Percentiles rank a stretch among this genome's conserved stretches.
These are phyloP conservation scores for Talaromyces thailandensis DNA, from an alignment of 495 filamentous ascomycete genomes.

Conservation along the genomic window DNA sequence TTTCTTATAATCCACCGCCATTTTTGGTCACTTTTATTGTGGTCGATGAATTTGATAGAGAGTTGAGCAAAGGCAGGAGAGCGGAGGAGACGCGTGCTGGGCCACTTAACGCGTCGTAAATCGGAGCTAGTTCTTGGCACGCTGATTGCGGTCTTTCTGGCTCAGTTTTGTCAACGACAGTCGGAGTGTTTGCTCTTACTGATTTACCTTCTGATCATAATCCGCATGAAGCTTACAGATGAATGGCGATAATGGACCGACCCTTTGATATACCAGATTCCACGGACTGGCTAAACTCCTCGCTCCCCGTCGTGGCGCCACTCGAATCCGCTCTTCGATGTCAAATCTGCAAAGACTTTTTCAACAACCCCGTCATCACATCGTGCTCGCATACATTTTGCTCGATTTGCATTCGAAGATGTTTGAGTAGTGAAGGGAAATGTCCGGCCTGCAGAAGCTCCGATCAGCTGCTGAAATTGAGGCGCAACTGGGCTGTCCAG, in stretches of 20 bases:
- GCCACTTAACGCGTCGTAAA: slow-evolving; percentile 44
- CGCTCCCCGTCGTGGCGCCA: slow-evolving; percentile 57
- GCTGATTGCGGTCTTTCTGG: background rate
- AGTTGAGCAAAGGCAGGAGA: background rate
- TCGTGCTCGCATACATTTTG: slow-evolving; percentile 95
- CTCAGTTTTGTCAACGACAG: background rate
- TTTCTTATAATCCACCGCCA: slow-evolving; percentile 53
- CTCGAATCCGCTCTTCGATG: slow-evolving; percentile 86
- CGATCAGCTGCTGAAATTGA: slow-evolving; percentile 75
- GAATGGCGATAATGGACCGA: slow-evolving; percentile 26
- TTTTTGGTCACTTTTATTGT: slow-evolving; percentile 11
- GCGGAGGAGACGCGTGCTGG: slow-evolving; percentile 24
- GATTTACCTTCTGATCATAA: background rate
- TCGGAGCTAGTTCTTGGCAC: slow-evolving; percentile 17
- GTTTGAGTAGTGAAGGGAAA: slow-evolving; percentile 67
- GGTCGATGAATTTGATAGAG: background rate
- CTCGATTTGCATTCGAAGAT: slow-evolving; percentile 85
- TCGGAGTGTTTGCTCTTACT: background rate
- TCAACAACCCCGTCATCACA: slow-evolving; percentile 85
- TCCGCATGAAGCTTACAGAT: background rate
- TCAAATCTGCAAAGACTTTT: slow-evolving; percentile 97
- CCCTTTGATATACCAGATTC: slow-evolving; percentile 69
- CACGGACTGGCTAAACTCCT: slow-evolving; percentile 87
- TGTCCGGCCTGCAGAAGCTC: slow-evolving; percentile 73
- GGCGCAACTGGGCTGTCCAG: slow-evolving; percentile 73